Conservation (phyloP, 2,329 filamentous ascomycete species). For the Escovopsis sp. region DNA sequence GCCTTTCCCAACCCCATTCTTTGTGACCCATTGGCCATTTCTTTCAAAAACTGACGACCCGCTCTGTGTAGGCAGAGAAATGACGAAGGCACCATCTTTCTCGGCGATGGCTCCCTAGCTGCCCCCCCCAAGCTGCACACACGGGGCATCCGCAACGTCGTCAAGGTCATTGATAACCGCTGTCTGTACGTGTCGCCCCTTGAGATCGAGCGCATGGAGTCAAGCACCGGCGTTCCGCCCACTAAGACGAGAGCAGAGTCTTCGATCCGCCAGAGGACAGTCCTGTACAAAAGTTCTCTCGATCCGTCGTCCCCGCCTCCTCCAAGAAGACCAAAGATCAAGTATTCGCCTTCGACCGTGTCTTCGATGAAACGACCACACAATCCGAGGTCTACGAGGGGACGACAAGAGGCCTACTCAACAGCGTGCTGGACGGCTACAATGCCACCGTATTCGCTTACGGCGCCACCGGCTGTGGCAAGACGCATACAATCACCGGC, state of each 20-base stretch:
- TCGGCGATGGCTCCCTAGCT: constrained; percentile 95
- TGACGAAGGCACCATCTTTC: constrained; percentile 79
- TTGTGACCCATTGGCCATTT: not conserved
- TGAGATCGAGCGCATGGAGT: not conserved
- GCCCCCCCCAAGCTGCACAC: constrained; percentile 72
- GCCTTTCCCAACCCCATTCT: too few relatives aligned
- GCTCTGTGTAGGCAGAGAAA: constrained; percentile 35
- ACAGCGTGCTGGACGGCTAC: constrained; percentile 92
- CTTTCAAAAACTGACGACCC: constrained; percentile 3
- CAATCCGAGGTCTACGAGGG: constrained; percentile 92
- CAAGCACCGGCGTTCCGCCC: not conserved
- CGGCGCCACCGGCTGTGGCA: constrained; percentile 92
- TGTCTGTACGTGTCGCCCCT: constrained; percentile 57
- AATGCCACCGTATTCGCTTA: constrained; percentile 99
- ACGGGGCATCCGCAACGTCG: constrained; percentile 77
- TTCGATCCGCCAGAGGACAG: constrained; percentile 96
- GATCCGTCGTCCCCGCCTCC: constrained; percentile 56
- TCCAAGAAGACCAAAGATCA: constrained; percentile 95
- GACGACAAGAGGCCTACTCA: constrained; percentile 77
- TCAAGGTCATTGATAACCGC: constrained; percentile 92
- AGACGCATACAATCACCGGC: constrained; percentile 94
- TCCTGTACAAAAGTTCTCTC: constrained; percentile 74
- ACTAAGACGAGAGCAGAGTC: constrained; percentile 42
- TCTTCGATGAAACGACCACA: constrained; percentile 89
- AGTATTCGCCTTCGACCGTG: constrained; percentile 89